Evolutionary conservation across 331 rosid genomes (phyloP), one percentile per base, ranked within the genome.

Genomic region (Spiraea crenata): DNA sequence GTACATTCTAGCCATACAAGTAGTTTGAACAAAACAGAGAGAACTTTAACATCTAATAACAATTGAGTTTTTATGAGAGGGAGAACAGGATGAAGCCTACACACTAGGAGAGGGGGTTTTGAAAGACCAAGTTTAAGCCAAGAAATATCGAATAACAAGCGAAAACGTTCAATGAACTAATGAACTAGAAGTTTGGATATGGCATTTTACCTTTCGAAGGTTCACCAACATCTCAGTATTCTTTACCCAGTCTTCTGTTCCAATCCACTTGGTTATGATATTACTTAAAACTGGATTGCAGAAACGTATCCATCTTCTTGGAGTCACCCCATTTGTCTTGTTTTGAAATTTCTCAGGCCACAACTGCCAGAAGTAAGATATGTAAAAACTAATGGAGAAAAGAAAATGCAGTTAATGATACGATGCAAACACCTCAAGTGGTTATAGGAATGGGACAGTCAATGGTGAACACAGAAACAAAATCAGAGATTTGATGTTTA

Each of bases 281-380:
- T 83, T 79, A 81, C 99, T 85, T 86, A 93, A 78, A 61, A 67
- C 84, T 65, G 95, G 97, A 83, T 93, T 93, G 73, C 99, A 93
- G 78, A 91, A 93, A 77, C 85, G 83, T 79, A 93, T 89, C 99
- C 99, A 93, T 82, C 99, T 87, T 85, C 99, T 84, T n/a, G 99
- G 97, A 25, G 99, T 93, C 72, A 93, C 99, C 37, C 99, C 99
- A 78, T 93, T 93, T 77, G 99, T 93, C 82, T 93, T 93, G 81
- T 93, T 93, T 80, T 93, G 99, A 81, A 93, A 93, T 79, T 93
- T 93, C 65, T 83, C 80, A 31, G 99, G 99, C 99, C 97, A 93
- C 69, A 93, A 83, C 99, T 93, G 85, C 82, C 78, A 83, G 20
- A 20, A 45, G 40, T 20, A 80, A 77, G 66, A 63, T 52, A 63